Evolutionary conservation across 768 basidiomycete species (phyloP), one percentile per base, ranked within the genome.

Genomic region (Crepidotus variabilis): DNA sequence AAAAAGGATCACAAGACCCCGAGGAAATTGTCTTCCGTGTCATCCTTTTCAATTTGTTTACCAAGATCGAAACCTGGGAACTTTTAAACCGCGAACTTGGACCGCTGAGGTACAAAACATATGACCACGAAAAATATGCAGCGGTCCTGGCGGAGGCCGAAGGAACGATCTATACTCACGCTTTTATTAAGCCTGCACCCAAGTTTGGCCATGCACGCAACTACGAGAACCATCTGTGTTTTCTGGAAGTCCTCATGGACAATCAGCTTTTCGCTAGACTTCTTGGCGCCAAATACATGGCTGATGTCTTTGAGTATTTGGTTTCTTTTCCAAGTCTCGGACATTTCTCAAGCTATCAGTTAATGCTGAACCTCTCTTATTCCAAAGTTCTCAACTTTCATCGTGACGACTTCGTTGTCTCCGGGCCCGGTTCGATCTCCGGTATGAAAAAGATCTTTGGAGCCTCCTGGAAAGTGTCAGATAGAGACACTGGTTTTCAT

Each of bases 401-500:
- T 54, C 79, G 80, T 54, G 72, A 82, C 61, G 88, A 90, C 64
- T 88, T 90, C 63, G 87, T 88, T 48, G 73, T 86, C 39, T 73
- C 85, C 46, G 88, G 90, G 2, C 79, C 83, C 8, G 90, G 90
- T 2, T 81, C 87, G 1, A 70, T 71, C 43, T 83, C 82, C 23
- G 88, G 90, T 14, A 76, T 91, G n/a, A 66, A 61, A 57, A 86
- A 87, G 68, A 81, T 90, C 69, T 90, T 92, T 66, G 81, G 81
- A 11, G 46, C 53, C 1, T 56, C 55, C 11, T 56, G 55, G 55
- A 4, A 22, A 22, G 46, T 35, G 18, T 63, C 66, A 21, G 68
- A 62, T 58, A 65, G 81, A 54, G 67, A 67, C 47, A 55, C 61
- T 1, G 70, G 71, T 23, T 76, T 80, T 60, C 82, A 86, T 61